Percentiles rank a stretch among this genome's conserved stretches.
phyloP scores from a whole-genome alignment of 768 basidiomycete species.

The Hysterangium stoloniferum region DNA sequence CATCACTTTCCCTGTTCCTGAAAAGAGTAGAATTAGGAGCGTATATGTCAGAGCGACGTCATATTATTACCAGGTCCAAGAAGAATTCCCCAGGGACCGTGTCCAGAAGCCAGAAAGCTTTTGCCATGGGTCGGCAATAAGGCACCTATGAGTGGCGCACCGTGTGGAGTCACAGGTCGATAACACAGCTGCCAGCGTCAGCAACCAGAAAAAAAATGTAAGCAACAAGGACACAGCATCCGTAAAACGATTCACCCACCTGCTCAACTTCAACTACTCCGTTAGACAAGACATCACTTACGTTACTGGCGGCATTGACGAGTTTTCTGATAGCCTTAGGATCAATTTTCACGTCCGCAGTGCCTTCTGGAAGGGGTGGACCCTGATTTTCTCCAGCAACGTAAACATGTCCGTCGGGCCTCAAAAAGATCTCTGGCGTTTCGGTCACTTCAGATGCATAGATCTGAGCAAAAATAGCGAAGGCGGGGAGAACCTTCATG shows the following conservation, averaged over 20 bases:
- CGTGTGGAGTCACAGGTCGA: constrained; percentile 26
- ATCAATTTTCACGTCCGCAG: constrained; percentile 64
- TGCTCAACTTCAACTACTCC: constrained; percentile 47
- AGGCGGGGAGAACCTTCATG: not conserved
- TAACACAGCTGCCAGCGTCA: constrained; percentile 24
- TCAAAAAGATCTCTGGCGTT: constrained; percentile 65
- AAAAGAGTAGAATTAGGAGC: not conserved
- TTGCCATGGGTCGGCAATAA: constrained; percentile 16
- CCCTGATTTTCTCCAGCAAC: constrained; percentile 77
- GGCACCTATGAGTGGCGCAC: constrained; percentile 25
- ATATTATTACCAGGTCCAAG: constrained; percentile 21
- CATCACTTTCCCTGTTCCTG: constrained; percentile 10
- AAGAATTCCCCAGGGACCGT: constrained; percentile 33
- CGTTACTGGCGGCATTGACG: constrained; percentile 47
- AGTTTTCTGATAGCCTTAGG: constrained; percentile 46
- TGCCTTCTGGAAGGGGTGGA: constrained; percentile 56
- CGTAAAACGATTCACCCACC: constrained; percentile 41
- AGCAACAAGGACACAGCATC: not conserved
- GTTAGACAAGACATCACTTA: constrained; percentile 47
- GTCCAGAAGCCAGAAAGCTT: constrained; percentile 28
- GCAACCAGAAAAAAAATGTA: not conserved
- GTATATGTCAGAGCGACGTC: not conserved
- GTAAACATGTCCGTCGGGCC: constrained; percentile 62
- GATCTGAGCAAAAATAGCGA: constrained; percentile 3
- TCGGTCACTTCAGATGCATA: constrained; percentile 17